These are phyloP conservation scores for Oryza brachyantha DNA, from an alignment of 176 grass and related monocot genomes.

Conservation along the genomic window DNA sequence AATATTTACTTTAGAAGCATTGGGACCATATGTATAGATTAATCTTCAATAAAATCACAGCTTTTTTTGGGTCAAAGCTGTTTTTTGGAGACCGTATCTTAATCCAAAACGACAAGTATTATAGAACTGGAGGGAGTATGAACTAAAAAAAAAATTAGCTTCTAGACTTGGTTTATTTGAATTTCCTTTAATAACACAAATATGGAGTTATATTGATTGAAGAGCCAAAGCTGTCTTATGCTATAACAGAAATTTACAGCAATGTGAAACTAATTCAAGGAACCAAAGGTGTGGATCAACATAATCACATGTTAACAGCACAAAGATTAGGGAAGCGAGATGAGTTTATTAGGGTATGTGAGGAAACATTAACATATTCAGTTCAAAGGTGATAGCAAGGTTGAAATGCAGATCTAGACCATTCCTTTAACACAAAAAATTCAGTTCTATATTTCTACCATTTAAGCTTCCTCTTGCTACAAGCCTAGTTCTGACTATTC, in stretches of 20 bases:
- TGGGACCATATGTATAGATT: no score
- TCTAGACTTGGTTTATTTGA: background rate
- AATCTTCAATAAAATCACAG: no score
- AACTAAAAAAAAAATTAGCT: background rate
- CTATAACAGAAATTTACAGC: background rate
- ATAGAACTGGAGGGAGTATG: no score
- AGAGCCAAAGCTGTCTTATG: background rate
- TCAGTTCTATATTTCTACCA: constrained; percentile 8
- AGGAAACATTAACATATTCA: background rate
- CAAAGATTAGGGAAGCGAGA: background rate
- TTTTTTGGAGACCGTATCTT: no score
- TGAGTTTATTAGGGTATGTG: background rate
- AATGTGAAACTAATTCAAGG: background rate
- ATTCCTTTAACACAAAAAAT: constrained; percentile 17
- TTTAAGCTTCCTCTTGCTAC: background rate
- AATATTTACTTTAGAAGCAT: no score
- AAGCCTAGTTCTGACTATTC: constrained; percentile 11
- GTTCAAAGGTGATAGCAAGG: background rate
- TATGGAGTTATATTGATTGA: background rate
- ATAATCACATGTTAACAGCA: constrained; percentile 17
- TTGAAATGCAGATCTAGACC: background rate
- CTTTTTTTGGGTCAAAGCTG: no score
- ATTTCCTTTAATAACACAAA: constrained; percentile 6
- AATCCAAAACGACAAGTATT: no score
- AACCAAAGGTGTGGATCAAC: background rate